Percentiles rank a stretch among this genome's conserved stretches.
Conservation (phyloP, 164 flowering plant species). For the Sextonia rubra region DNA sequence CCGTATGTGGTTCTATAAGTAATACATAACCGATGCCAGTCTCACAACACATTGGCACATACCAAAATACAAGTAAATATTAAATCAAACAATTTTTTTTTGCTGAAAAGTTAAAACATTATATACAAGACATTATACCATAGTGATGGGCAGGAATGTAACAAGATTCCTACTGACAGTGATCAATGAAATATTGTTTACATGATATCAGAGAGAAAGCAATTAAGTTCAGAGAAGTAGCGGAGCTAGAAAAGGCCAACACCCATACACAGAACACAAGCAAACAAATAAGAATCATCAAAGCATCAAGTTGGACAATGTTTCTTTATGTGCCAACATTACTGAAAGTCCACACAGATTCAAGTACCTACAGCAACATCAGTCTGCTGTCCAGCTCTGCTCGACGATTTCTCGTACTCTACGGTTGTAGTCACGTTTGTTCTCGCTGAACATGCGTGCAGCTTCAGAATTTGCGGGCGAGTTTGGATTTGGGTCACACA, state of each 20-base stretch:
- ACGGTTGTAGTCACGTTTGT: slow-evolving; percentile 79
- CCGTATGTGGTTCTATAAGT: too few relatives aligned
- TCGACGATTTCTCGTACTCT: slow-evolving; percentile 76
- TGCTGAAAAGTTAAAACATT: too few relatives aligned
- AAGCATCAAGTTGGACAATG: slow-evolving; percentile 10
- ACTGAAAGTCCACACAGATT: slow-evolving; percentile 6
- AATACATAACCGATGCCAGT: too few relatives aligned
- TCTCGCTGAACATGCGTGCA: slow-evolving; percentile 79
- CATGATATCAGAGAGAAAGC: not conserved
- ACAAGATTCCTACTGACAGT: not conserved
- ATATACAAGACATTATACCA: too few relatives aligned
- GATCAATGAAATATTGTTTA: slow-evolving; percentile 1
- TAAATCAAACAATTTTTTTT: too few relatives aligned
- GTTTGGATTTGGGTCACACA: slow-evolving; percentile 85
- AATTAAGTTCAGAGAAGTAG: not conserved
- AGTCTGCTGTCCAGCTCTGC: slow-evolving; percentile 94
- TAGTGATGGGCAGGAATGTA: not conserved
- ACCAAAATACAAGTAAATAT: too few relatives aligned
- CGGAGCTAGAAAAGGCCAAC: not conserved
- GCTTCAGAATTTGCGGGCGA: slow-evolving; percentile 93
- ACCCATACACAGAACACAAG: slow-evolving; percentile 9
- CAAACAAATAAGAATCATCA: slow-evolving; percentile 13
- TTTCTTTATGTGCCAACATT: slow-evolving; percentile 14
- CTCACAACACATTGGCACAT: too few relatives aligned
- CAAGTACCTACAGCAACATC: slow-evolving; percentile 10